Evolutionary conservation across 1,284 basidiomycete genomes (phyloP), one percentile per base, ranked within the genome.

Genomic region (Ceratobasidium sp.): DNA sequence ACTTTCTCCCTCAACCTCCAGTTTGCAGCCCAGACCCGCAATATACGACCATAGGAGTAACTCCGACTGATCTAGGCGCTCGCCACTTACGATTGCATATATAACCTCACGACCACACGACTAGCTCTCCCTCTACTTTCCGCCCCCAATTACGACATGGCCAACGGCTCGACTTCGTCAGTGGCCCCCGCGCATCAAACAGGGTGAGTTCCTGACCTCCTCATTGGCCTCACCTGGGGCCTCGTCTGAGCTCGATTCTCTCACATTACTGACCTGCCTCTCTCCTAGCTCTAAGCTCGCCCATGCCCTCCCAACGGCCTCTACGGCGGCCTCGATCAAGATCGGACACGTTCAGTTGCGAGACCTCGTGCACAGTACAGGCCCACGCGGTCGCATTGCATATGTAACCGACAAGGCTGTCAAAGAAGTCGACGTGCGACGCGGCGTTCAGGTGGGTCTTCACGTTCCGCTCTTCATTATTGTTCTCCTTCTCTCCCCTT

Each of bases 351-450:
- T 71, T 17, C 66, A 71, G 53, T 41, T 71, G 9, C 66, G 66
- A 6, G 66, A 71, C 45, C 66, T 71, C 24, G 66, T 71, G 4
- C 66, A 71, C 45, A 59, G 66, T 31, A 71, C 54, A 14, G 66
- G 66, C 29, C 54, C 66, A 5, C 66, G 66, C 22, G 66, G 66
- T 1, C 66, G 66, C 53, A 44, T 71, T 44, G 66, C 54, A 31
- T 71, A 71, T 31, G 66, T 71, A 19, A 59, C 66, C 54, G 66
- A 71, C 36, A 44, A 59, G 22, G 36, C 54, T n/a, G 29, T 71
- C 54, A 71, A 71, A n/a, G 66, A 71, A 24, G 66, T 71, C 36
- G 66, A 71, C 53, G 53, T 71, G 29, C 53, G 66, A 7, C 66
- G 66, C 53, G 66, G 66, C 27, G 27, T 45, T 19, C 66, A 71